Base-by-base conservation (phyloP, 202 grass and related monocot species). In the Zizania palustris region DNA sequence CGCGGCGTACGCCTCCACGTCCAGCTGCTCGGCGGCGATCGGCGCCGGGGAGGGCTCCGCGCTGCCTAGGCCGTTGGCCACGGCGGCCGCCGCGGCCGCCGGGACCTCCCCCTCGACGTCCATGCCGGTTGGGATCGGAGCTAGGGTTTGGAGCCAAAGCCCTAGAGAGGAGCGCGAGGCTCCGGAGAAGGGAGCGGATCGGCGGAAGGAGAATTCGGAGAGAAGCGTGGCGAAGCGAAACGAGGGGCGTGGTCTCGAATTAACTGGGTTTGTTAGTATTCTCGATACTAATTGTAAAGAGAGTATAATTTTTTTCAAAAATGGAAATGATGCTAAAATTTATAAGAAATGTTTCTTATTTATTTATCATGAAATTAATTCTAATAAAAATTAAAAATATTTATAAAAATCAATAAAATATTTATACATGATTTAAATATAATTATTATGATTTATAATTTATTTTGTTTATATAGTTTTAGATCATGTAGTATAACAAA, bases 1-100 rank as follows among this genome's bases (percentile, higher is more conserved):
- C 74, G 83, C 83, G 12, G 84, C 90, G 88, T 99, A 99, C 14
- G 92, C 87, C 88, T 99, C 96, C 59, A 99, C 85, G 55, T 99
- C 96, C 68, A 99, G 85, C 88, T 92, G 96, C 55, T 96, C 92
- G 5, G 85, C 77, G 67, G 87, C 63, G 49, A 84, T 43, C 38
- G 91, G 79, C 33, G 80, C 72, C 39, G 73, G 65, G 14, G 92
- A 57, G 43, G 84, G 21, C 64, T 80, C 83, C 44, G 44, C 77
- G 5, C 75, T 83, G 39, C 83, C 86, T 19, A 89, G 83, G 48
- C 85, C 81, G 75, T 90, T 92, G 0, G 75, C 45, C 7, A 83
- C 85, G 33, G 88, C 89, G 4, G 36, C 77, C n/a, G 90, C 88
- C 0, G 73, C 87, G 0, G 85, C 88, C 0, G 66, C 87, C 40